Conservation (phyloP, 768 basidiomycete species). For the Trametes sanguinea region DNA sequence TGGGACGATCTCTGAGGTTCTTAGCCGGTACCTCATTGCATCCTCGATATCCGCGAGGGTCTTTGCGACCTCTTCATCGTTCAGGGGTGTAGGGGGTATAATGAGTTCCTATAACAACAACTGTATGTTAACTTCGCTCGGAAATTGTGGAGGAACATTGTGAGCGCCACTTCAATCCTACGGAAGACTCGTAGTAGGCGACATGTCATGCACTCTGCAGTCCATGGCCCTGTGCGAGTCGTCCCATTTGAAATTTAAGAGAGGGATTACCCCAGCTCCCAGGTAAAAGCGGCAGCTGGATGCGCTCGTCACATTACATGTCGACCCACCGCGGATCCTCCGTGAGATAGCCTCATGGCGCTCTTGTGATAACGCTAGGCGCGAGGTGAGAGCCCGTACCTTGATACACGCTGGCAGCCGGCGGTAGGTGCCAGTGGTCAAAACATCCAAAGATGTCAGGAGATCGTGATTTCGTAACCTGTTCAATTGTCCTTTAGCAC, state of each 20-base stretch:
- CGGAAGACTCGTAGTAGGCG: too few relatives aligned
- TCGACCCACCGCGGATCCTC: background rate
- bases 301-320: too few relatives aligned
- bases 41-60: conserved; percentile 75
- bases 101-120: conserved; percentile 57
- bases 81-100: conserved; percentile 64
- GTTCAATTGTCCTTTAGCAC: background rate
- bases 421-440: conserved; percentile 84
- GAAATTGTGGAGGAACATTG: background rate
- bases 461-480: conserved; percentile 94
- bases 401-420: conserved; percentile 81
- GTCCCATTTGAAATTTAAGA: too few relatives aligned
- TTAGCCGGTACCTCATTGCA: conserved; percentile 75
- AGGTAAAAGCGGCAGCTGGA: too few relatives aligned
- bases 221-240: too few relatives aligned
- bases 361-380: too few relatives aligned
- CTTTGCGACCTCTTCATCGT: conserved; percentile 63
- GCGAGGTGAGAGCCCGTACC: conserved; percentile 41
- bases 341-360: background rate
- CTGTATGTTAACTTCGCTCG: background rate
- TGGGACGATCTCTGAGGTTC: conserved; percentile 78
- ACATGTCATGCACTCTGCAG: too few relatives aligned
- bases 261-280: too few relatives aligned
- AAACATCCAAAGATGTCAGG: conserved; percentile 85
- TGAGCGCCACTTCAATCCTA: too few relatives aligned